Conservation (phyloP, 352 stramenopile species). For the Phytophthora pini region DNA sequence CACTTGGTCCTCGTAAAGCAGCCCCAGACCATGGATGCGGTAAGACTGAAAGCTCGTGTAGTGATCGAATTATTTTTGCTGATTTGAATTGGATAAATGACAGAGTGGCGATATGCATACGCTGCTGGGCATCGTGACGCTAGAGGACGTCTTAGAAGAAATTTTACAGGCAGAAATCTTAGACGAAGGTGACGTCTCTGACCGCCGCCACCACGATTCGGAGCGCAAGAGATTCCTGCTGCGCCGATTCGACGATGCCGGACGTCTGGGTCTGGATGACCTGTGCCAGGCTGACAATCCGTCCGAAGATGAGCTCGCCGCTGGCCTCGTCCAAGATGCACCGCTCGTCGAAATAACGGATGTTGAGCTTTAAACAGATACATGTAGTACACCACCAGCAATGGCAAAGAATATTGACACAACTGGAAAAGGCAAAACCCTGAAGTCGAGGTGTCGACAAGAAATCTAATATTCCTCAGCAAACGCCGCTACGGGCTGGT, state of each 20-base stretch:
- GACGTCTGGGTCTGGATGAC: conserved; percentile 55
- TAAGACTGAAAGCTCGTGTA: conserved; percentile 14
- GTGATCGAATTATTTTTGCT: not conserved
- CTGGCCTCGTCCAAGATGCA: conserved; percentile 21
- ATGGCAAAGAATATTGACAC: no score
- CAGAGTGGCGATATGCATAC: conserved; percentile 91
- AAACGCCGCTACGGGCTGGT: no score
- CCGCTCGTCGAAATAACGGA: conserved; percentile 1
- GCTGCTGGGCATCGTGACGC: conserved; percentile 97
- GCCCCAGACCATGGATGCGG: conserved; percentile 74
- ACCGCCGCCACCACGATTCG: conserved; percentile 39
- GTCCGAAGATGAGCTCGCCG: conserved; percentile 42
- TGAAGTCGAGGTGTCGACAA: no score
- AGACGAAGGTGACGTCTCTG: conserved; percentile 93
- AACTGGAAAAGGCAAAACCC: no score
- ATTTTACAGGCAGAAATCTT: conserved; percentile 97
- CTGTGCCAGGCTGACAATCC: conserved; percentile 47
- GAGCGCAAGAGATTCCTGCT: conserved; percentile 60
- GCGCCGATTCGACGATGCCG: conserved; percentile 49
- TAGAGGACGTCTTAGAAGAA: conserved; percentile 99
- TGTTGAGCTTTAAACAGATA: not conserved
- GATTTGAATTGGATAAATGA: not conserved
- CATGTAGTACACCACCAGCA: conserved; percentile 5
- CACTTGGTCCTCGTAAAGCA: conserved; percentile 96
- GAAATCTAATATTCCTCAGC: no score